Evolutionary conservation across 2,329 filamentous ascomycete genomes (phyloP).

Genomic region (Fusarium pseudoanthophilum): DNA sequence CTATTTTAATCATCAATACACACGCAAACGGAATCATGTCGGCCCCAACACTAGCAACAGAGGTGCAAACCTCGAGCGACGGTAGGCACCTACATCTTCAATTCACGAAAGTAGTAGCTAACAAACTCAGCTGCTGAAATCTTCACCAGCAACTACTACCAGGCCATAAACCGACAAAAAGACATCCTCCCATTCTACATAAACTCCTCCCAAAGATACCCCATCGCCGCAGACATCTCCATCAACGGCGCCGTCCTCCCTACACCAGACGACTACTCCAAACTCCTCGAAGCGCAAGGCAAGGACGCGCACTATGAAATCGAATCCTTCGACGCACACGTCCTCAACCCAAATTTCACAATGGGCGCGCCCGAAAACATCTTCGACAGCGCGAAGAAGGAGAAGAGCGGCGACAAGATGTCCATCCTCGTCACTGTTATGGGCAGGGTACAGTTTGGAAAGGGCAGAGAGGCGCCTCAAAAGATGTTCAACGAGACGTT

Average conservation of each 20-base stretch:
- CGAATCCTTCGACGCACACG: conserved; percentile 80
- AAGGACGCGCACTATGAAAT: conserved; percentile 73
- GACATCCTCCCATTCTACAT: conserved; percentile 77
- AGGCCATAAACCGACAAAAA: conserved; percentile 72
- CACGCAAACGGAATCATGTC: conserved; percentile 44
- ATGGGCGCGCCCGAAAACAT: conserved; percentile 64
- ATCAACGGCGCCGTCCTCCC: conserved; percentile 80
- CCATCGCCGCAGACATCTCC: conserved; percentile 73
- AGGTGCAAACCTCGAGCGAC: conserved; percentile 60
- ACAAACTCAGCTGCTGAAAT: conserved; percentile 69
- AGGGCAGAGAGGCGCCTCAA: conserved; percentile 69
- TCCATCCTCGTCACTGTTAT: conserved; percentile 79
- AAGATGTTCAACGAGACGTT: conserved; percentile 84
- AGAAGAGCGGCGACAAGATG: conserved; percentile 66
- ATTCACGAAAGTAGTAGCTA: conserved; percentile 1
- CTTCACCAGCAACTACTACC: conserved; percentile 81
- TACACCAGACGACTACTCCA: conserved; percentile 72
- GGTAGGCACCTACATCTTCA: conserved; percentile 47
- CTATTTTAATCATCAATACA: neutral
- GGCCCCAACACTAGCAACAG: conserved; percentile 54
- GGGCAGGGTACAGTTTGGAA: conserved; percentile 76
- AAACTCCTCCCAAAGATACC: conserved; percentile 64
- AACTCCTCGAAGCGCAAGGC: conserved; percentile 73
- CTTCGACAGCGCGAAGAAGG: conserved; percentile 54
- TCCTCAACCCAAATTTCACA: conserved; percentile 75